Evolutionary conservation across 257 asterid species (phyloP).

Genomic region (Cruciata laevipes): DNA sequence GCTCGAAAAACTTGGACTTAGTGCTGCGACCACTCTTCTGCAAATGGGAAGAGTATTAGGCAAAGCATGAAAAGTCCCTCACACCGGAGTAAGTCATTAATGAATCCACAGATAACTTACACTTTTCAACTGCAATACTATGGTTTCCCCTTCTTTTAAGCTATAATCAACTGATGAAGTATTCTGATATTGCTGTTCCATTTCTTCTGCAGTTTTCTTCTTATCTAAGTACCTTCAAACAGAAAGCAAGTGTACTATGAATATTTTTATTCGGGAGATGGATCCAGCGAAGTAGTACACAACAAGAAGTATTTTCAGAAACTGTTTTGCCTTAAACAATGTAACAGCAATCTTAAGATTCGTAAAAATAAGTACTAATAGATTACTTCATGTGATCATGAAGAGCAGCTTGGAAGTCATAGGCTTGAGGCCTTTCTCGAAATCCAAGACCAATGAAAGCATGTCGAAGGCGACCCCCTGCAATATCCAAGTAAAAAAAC

Average conservation of each 20-base stretch:
- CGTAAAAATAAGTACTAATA: conserved; percentile 9
- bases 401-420: conserved; percentile 97
- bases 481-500: not conserved
- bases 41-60: not conserved
- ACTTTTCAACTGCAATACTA: conserved; percentile 76
- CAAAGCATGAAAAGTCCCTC: conserved; percentile 6
- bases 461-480: conserved; percentile 93
- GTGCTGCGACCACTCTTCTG: conserved; percentile 54
- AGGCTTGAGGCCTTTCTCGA: conserved; percentile 96
- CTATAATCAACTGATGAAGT: conserved; percentile 84
- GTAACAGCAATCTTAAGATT: not conserved
- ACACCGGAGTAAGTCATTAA: not conserved
- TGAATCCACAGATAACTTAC: conserved; percentile 27
- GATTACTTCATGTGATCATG: conserved; percentile 96
- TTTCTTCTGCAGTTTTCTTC: conserved; percentile 95
- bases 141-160: conserved; percentile 90
- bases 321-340: not conserved
- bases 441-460: conserved; percentile 98
- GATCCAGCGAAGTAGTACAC: not conserved
- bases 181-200: conserved; percentile 88
- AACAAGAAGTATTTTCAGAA: not conserved
- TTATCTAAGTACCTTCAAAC: conserved; percentile 73
- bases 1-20: conserved; percentile 82
- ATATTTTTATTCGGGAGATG: not conserved
- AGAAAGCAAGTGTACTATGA: conserved; percentile 13